Base-by-base conservation (phyloP, 78 protist species). In the Speleostelium caveatum region DNA sequence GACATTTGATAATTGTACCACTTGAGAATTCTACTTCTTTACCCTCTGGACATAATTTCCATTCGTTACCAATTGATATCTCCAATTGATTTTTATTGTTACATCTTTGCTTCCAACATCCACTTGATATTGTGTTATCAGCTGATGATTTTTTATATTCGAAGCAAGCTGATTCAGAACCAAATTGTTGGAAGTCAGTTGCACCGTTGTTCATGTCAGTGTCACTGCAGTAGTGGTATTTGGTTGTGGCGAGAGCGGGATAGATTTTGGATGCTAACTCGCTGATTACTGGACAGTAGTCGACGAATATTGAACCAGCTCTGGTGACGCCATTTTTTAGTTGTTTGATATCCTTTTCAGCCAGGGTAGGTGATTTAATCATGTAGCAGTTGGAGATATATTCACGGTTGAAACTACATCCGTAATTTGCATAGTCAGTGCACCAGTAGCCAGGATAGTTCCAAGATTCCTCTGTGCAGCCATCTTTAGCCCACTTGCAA, bases 301-400 rank as follows among this genome's bases (percentile, higher is more conserved):
- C n/a, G 19, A 71, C 59, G 69, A 6, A 32, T 14, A 32, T 30
- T 45, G 3, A 83, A 14, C 8, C 39, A 39, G 38, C 91, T 69
- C 3, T 28, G 33, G 19, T 79, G 79, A 26, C 59, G 67, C 22
- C 91, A 77, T 28, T 59, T 39, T 24, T 79, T 69, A 69, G 63
- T 83, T 21, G 91, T 68, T 30, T 71, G 63, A 53, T 79, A 83
- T 41, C 67, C 74, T 51, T n/a, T n/a, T n/a, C n/a, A n/a, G n/a
- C n/a, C n/a, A n/a, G n/a, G n/a, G n/a, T n/a, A n/a, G n/a, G 17
- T 10, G 32, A 45, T 10, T 45, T 45, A 45, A 6, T 45, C 79
- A 19, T 24, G 39, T 22, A n/a, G 22, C 33, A 28, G 10, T 49
- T 45, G 75, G 59, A 71, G 41, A 69, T 35, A 69, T 63, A 33